Base-by-base conservation (phyloP, 2,329 filamentous ascomycete genomes). In the Xylaria sp. region DNA sequence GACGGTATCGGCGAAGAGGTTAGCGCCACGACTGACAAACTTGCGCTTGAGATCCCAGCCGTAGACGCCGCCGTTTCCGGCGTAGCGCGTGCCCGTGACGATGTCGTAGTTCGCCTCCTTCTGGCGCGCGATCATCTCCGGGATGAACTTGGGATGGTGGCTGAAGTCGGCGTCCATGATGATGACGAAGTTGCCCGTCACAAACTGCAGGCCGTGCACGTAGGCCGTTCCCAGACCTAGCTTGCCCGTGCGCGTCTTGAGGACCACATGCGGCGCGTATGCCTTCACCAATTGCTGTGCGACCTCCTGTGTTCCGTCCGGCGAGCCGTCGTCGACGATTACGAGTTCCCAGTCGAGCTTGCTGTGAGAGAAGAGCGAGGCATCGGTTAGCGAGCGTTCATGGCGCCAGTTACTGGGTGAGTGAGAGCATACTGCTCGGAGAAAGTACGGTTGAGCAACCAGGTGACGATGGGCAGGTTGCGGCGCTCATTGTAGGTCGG, bases 111-210 rank as follows among this genome's bases (percentile, higher is more conserved):
- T 86, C 66, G 80, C 87, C 62, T 74, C 75, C 75, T 85, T 83
- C 76, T 97, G 94, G 67, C 87, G 83, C 61, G 83, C 83, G 70
- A 99, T 91, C 91, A 99, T 97, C 72, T 88, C 82, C 57, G 92
- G 87, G 76, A 99, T 96, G 84, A 97, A 99, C 79, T 97, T 99
- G 73, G 94, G 94, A 81, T 99, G 94, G 80, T 99, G 94, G 69
- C 86, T 91, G 83, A 99, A 99, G 79, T 99, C 94, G 77, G 95
- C 94, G 80, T 99, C 94, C 94, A 99, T 99, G 83, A 99, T 99
- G 81, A 99, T 91, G 73, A 99, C 91, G 73, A 87, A 97, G 83
- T 95, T 97, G 70, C 94, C 94, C 19, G 87, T 92, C 23, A 83
- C 89, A 73, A 90, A 97, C 75, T 96, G 85, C 62, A 99, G 83